Percentiles rank a stretch among this genome's conserved stretches.
Conservation (phyloP, 495 filamentous ascomycete genomes). For the Usnea hakonensis region DNA sequence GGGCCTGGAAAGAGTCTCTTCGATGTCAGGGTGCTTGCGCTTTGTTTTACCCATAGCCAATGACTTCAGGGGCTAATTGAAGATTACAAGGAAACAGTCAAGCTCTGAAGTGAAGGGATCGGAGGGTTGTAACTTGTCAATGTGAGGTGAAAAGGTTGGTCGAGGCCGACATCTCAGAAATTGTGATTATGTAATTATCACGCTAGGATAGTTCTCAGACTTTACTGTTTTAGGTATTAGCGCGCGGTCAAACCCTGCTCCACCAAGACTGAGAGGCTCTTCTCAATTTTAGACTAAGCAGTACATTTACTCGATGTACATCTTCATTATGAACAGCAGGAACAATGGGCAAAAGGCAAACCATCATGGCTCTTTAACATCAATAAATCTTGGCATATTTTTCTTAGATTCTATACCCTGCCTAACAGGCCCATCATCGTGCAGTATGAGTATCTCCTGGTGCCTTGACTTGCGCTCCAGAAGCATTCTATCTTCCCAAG, state of each 20-base stretch:
- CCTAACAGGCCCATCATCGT: no score
- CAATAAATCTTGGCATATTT: no score
- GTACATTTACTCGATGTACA: no score
- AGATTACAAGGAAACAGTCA: background rate
- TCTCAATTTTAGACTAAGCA: no score
- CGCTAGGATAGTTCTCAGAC: background rate
- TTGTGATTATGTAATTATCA: background rate
- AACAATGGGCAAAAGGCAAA: no score
- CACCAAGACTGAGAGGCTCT: background rate
- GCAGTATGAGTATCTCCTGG: background rate
- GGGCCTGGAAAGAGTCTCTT: slow-evolving; percentile 77
- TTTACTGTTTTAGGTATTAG: background rate
- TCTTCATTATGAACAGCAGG: no score
- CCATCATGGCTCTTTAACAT: no score
- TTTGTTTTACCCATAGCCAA: slow-evolving; percentile 73
- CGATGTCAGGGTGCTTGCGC: slow-evolving; percentile 71
- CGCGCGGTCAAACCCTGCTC: background rate
- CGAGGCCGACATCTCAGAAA: background rate
- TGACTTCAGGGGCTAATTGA: background rate
- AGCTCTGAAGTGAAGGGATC: background rate
- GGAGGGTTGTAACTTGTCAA: no score
- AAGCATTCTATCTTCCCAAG: background rate
- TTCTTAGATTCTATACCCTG: no score
- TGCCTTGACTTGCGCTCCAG: background rate
- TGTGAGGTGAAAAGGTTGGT: background rate